These are phyloP conservation scores for Candida pseudoviswanathii DNA, from an alignment of 1,139 yeast genomes.

Conservation along the genomic window DNA sequence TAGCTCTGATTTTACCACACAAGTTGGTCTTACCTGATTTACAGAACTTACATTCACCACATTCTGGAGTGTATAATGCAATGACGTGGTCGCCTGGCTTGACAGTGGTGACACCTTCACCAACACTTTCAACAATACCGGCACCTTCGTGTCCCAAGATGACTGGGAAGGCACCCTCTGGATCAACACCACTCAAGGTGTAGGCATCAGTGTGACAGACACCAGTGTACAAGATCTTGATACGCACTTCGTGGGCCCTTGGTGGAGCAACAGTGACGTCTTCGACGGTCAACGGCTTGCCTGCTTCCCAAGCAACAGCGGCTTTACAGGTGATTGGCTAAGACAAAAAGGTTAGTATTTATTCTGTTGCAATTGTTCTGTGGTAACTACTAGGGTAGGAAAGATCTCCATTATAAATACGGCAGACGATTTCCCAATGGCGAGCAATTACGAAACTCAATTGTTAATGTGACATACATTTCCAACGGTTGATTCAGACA, in stretches of 20 bases:
- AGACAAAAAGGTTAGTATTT: constrained; percentile 14
- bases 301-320: constrained; percentile 97
- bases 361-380: not conserved
- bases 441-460: not conserved
- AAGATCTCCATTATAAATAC: not conserved
- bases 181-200: constrained; percentile 91
- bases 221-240: constrained; percentile 84
- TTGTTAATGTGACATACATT: constrained; percentile 26
- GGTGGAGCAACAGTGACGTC: constrained; percentile 92
- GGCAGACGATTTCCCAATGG: not conserved
- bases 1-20: constrained; percentile 85
- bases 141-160: constrained; percentile 97
- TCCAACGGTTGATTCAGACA: constrained; percentile 37
- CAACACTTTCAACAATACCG: constrained; percentile 89
- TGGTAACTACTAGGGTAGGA: constrained; percentile 10
- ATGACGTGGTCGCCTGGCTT: constrained; percentile 88
- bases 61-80: constrained; percentile 94
- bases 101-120: constrained; percentile 88
- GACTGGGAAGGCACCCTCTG: constrained; percentile 95
- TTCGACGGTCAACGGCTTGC: constrained; percentile 81
- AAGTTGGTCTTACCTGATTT: constrained; percentile 92
- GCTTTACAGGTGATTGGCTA: constrained; percentile 88
- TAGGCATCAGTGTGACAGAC: constrained; percentile 99
- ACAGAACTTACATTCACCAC: constrained; percentile 94
- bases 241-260: constrained; percentile 94